Conservation (phyloP, 495 filamentous ascomycete genomes). For the Penicillium argentinense region DNA sequence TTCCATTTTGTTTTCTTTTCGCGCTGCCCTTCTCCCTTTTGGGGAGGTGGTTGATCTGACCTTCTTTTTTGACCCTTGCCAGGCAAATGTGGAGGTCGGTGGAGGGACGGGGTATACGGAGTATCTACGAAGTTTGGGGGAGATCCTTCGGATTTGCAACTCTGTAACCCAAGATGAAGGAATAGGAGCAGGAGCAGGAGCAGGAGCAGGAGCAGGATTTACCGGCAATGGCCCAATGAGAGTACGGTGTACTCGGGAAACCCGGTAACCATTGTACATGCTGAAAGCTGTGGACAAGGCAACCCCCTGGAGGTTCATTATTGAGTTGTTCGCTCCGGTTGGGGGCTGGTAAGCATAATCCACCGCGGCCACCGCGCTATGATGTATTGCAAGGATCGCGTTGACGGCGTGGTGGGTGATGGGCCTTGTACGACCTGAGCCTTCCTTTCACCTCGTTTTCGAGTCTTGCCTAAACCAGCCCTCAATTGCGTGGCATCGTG, state of each 20-base stretch:
- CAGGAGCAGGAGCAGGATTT: not conserved
- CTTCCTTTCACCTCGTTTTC: too few species aligned
- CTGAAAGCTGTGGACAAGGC: not conserved
- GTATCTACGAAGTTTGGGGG: not conserved
- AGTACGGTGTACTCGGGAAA: not conserved
- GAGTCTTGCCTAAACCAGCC: not conserved
- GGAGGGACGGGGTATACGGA: too few species aligned
- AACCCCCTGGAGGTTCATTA: too few species aligned
- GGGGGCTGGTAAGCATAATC: slow-evolving; percentile 1
- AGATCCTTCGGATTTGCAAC: too few species aligned
- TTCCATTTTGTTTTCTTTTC: not conserved
- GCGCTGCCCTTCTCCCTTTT: slow-evolving; percentile 3
- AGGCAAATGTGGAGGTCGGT: too few species aligned
- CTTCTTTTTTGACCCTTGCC: too few species aligned
- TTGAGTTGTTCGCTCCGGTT: not conserved
- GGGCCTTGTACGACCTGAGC: too few species aligned
- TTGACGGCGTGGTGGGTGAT: too few species aligned
- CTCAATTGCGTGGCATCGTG: not conserved
- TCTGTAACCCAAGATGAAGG: not conserved
- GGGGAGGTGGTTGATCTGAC: not conserved
- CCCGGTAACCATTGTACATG: too few species aligned
- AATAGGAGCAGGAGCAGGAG: not conserved
- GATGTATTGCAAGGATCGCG: too few species aligned
- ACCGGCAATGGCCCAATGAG: not conserved
- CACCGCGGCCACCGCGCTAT: too few species aligned